phyloP scores from a whole-genome alignment of 1,139 yeast species.

The Saccharomyces hybrid region DNA sequence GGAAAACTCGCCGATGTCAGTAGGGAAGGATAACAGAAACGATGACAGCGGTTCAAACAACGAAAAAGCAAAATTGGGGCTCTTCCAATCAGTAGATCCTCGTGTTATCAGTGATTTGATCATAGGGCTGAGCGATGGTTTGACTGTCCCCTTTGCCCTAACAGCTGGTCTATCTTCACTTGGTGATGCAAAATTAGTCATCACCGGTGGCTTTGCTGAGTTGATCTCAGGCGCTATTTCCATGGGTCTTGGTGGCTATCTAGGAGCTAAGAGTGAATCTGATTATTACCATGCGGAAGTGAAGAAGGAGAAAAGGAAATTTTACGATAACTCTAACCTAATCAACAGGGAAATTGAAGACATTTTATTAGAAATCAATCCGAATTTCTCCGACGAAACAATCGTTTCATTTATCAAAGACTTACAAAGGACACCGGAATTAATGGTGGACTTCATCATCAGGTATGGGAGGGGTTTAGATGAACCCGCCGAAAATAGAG shows the following conservation, averaged over 20 bases:
- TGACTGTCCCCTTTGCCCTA: constrained; percentile 78
- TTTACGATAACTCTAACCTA: constrained; percentile 55
- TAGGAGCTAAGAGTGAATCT: constrained; percentile 73
- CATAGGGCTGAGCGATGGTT: constrained; percentile 73
- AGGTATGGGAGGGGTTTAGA: constrained; percentile 73
- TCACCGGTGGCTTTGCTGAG: constrained; percentile 83
- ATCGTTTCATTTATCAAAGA: constrained; percentile 60
- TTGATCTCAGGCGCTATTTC: constrained; percentile 77
- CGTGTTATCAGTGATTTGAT: constrained; percentile 75
- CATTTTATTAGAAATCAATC: constrained; percentile 53
- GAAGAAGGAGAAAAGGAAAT: constrained; percentile 58
- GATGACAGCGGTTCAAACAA: constrained; percentile 3
- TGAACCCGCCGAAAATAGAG: constrained; percentile 79
- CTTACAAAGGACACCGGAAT: constrained; percentile 58
- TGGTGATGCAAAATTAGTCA: constrained; percentile 67
- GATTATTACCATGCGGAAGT: constrained; percentile 69
- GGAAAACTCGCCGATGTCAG: background rate
- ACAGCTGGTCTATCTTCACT: constrained; percentile 75
- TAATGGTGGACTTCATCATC: constrained; percentile 67
- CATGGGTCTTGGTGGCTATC: constrained; percentile 78
- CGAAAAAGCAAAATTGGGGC: constrained; percentile 6
- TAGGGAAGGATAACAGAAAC: background rate
- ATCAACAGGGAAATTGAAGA: constrained; percentile 62
- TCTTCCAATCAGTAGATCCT: constrained; percentile 39
- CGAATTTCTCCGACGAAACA: constrained; percentile 53